phyloP scores from a whole-genome alignment of 352 stramenopile genomes.

The Halophytophthora batemanensis region DNA sequence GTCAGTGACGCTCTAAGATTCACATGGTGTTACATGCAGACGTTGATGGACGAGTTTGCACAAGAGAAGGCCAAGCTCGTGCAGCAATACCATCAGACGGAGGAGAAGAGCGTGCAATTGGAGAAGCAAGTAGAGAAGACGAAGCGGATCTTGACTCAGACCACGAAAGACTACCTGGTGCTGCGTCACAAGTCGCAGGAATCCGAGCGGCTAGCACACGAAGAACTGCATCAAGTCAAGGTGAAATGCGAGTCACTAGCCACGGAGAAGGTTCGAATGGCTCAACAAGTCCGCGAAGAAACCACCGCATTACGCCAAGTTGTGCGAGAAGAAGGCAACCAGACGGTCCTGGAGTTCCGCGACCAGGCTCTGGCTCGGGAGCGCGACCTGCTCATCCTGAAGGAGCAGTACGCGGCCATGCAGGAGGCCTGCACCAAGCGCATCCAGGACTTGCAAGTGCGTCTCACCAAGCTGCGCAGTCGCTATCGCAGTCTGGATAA shows the following conservation, averaged over 20 bases:
- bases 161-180: conserved; percentile 77
- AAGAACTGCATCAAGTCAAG: conserved; percentile 48
- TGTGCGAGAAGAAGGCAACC: conserved; percentile 52
- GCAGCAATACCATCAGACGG: conserved; percentile 31
- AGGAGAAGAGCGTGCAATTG: conserved; percentile 31
- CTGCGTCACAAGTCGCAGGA: conserved; percentile 68
- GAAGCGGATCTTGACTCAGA: conserved; percentile 58
- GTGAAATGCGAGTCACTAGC: conserved; percentile 35
- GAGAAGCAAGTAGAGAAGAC: conserved; percentile 55
- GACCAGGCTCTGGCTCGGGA: conserved; percentile 56
- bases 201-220: conserved; percentile 47
- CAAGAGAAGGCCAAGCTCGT: conserved; percentile 51
- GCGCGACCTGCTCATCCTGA: conserved; percentile 67
- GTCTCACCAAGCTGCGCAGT: conserved; percentile 55
- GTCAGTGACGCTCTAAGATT: too few relatives aligned
- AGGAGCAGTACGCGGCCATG: conserved; percentile 73
- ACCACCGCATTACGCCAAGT: conserved; percentile 42
- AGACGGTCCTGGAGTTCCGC: conserved; percentile 51
- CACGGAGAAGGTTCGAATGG: conserved; percentile 38
- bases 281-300: conserved; percentile 42
- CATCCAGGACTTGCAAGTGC: conserved; percentile 69
- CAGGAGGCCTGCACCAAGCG: conserved; percentile 65
- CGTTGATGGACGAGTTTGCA: conserved; percentile 50
- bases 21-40: conserved; percentile 15
- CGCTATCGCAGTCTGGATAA: conserved; percentile 66